Base-by-base conservation (phyloP, 306 rosid species). In the Castanospermum australe region DNA sequence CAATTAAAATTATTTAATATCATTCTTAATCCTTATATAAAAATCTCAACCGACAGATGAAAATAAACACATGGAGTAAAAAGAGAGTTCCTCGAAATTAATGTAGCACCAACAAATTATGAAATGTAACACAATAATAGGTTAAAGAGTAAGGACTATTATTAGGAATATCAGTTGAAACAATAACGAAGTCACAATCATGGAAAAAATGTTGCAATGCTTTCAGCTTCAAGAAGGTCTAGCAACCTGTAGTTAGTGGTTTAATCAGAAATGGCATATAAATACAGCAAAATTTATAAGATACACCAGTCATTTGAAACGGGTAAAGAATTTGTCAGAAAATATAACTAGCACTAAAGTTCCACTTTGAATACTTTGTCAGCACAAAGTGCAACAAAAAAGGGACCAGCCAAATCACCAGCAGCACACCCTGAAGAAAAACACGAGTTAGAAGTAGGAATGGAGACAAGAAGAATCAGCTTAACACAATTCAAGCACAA, bases 371-470 rank as follows among this genome's bases (percentile, higher is more conserved):
- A 84, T 63, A 67, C 48, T 77, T 75, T 81, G 82, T 84, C 92
- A 0, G 83, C 52, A 30, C 80, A 89, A 73, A 68, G 44, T 52
- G 92, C 82, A 35, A 92, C 87, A 18, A 94, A 76, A 52, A 90
- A 8, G 18, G 97, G 98, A 60, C 98, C 97, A 12, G 87, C 93
- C 84, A 92, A 80, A 85, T 94, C 98, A 55, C 98, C 97, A 22
- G 77, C 83, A 39, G 88, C 85, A 76, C 97, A 89, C 42, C 98
- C 98, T 94, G 94, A 79, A 65, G 64, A 33, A 8, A 11, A 18
- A 51, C 4, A 62, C 1, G 51, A 21, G 24, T 28, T 21, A 71
- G 55, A 7, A 47, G 50, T 22, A 5, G 22, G 36, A n/a, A 18
- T 39, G 6, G 52, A 41, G 72, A 22, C 42, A 64, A 42, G 1